Evolutionary conservation across 257 asterid genomes (phyloP), one percentile per base, ranked within the genome.

Genomic region (Solanum etuberosum): DNA sequence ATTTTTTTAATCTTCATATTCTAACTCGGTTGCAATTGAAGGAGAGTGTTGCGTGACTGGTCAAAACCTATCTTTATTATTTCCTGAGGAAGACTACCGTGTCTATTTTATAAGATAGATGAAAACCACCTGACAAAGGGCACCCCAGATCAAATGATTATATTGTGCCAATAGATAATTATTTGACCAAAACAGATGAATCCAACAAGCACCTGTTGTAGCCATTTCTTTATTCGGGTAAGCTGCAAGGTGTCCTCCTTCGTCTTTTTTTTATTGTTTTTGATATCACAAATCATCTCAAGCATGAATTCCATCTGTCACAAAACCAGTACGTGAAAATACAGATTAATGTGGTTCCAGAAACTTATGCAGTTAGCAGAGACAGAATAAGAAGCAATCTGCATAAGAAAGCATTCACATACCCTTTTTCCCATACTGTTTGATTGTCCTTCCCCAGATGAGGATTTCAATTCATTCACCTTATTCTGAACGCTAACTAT

Each of bases 251-350:
- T 91, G 46, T 94, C 98, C 90, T 93, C 98, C 91, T 91, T 93
- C 16, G 92, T 71, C 91, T 87, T 94, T 87, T 90, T 92, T 88
- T 93, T 97, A 83, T 97, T 97, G 98, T 97, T 97, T 93, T 97
- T 97, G 74, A 97, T 95, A 82, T 97, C 99, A 38, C 93, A 94
- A 90, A 97, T 94, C 31, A 95, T 93, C 87, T 96, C 98, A 87
- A 97, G 91, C 99, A 97, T 96, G 90, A 96, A 96, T 88, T 93
- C 97, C 97, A 97, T 94, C 99, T 97, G 94, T 90, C 89, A 63
- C 90, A 89, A 88, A 61, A 51, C 63, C 40, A 87, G 57, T 31
- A 59, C 3, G 29, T 34, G 25, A 5, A 81, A 18, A 81, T 81
- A 81, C 16, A 81, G 42, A 81, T 81, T 48, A 81, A 48, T 16